phyloP scores from a whole-genome alignment of 148 eudicot genomes.

The Hydrangea macrophylla region DNA sequence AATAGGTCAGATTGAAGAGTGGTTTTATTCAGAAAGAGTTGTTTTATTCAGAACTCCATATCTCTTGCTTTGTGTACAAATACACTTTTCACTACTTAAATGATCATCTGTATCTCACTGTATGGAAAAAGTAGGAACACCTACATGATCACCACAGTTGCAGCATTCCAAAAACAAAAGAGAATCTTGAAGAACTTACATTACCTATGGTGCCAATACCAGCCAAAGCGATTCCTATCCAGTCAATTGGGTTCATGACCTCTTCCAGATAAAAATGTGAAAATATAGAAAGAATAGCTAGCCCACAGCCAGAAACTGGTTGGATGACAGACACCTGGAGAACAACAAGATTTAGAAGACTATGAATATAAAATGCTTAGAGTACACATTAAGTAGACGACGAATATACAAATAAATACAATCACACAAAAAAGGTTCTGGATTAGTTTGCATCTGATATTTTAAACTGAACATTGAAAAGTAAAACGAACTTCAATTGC shows the following conservation, averaged over 20 bases:
- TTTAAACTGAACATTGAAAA: not conserved
- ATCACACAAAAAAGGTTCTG: not conserved
- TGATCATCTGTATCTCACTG: not conserved
- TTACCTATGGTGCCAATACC: conserved; percentile 99
- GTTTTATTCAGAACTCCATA: not conserved
- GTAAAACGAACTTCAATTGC: not conserved
- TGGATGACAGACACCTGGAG: conserved; percentile 92
- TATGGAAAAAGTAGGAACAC: not conserved
- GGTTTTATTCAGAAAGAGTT: not conserved
- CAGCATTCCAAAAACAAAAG: conserved; percentile 10
- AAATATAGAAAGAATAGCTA: conserved; percentile 94
- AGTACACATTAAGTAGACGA: conserved; percentile 5
- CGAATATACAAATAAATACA: not conserved
- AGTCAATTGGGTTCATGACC: conserved; percentile 90
- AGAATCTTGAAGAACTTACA: conserved; percentile 30
- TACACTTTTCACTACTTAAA: not conserved
- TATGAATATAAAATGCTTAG: not conserved
- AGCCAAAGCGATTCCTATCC: conserved; percentile 90
- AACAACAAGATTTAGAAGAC: not conserved
- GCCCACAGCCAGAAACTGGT: conserved; percentile 99
- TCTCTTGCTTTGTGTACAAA: not conserved
- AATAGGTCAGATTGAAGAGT: not conserved
- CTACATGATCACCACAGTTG: not conserved
- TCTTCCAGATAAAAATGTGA: conserved; percentile 98
- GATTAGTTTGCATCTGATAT: not conserved